Evolutionary conservation across 805 yeast species (phyloP), one percentile per base, ranked within the genome.

Genomic region (Barnettozyma populi): DNA sequence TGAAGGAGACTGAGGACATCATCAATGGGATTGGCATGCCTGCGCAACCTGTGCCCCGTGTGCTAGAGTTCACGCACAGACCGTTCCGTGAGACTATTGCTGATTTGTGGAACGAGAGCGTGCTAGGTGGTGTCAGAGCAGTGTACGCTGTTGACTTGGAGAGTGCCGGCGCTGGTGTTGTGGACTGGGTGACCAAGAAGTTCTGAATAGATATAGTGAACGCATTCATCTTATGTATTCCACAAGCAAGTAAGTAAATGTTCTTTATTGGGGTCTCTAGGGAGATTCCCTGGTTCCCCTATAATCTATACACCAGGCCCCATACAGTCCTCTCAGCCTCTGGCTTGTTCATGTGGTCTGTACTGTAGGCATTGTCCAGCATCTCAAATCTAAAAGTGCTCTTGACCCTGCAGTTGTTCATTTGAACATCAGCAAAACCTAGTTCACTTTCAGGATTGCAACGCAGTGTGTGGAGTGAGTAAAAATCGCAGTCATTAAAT

Each of bases 51-150:
- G 67, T 70, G 31, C 77, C 76, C 52, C 65, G 75, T 24, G 59
- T 70, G 7, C 67, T 73, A 45, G 74, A 74, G 27, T 60, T 70
- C 41, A 60, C 69, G 19, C 79, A 79, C 49, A 64, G 70, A 48
- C 67, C 73, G 25, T 73, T 86, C 27, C 58, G 58, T 9, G 90
- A 87, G 63, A 82, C 90, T 0, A 70, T 77, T 51, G 84, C 82
- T 54, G 95, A 86, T 58, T 72, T 86, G 37, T 86, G 95, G 95
- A 83, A 86, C 60, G 80, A 78, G 40, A 90, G 85, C 61, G 75
- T 86, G 46, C 73, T 84, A 48, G 71, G 69, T 39, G 74, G 76
- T 49, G 86, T 82, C 20, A 79, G 80, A 54, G 82, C 85, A 78
- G 55, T 84, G 13, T 84, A 84, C 57, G 58, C 74, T 41, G 69